Base-by-base conservation (phyloP, 768 basidiomycete genomes). In the Hydnum rufescens region DNA sequence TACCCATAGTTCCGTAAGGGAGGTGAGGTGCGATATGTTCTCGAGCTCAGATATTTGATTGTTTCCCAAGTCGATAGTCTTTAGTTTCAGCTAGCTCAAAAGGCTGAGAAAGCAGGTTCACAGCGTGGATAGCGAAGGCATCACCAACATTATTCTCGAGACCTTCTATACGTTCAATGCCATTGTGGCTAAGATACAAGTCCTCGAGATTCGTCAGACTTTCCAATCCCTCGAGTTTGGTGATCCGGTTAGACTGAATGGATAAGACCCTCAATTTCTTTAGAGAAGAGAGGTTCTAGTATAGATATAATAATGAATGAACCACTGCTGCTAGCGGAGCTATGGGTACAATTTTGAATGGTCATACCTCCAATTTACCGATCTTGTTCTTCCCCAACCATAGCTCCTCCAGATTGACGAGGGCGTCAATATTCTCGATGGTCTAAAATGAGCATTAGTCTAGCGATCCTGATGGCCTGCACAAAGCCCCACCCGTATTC, bases 341-440 rank as follows among this genome's bases (percentile, higher is more conserved):
- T n/a, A n/a, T n/a, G n/a, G n/a, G n/a, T n/a, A n/a, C n/a, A n/a
- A n/a, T n/a, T n/a, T n/a, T n/a, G n/a, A n/a, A n/a, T n/a, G n/a
- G 51, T 22, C 61, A 39, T 57, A 86, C 87, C 73, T 92, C 83
- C 3, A 99, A 73, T 63, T 76, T 80, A 4, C 78, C 63, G 54
- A 99, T 87, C 68, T 96, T 99, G 64, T 99, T 99, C 73, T 99
- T 99, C 4, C 95, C 95, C 2, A 97, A 67, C 89, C 93, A 97
- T 2, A 99, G 69, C 60, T 96, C 90, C 58, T 90, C 86, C 5
- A 99, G 68, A 57, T 82, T 84, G 1, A 79, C 74, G 34, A 95
- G 68, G 1, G 74, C 70, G 6, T 86, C 85, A 3, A 97, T 65
- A 36, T 81, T 80, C 63, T 96, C 87, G 53, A 99, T 93, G 68